Conservation (phyloP, 176 grass and related monocot genomes). For the Poa pratensis region DNA sequence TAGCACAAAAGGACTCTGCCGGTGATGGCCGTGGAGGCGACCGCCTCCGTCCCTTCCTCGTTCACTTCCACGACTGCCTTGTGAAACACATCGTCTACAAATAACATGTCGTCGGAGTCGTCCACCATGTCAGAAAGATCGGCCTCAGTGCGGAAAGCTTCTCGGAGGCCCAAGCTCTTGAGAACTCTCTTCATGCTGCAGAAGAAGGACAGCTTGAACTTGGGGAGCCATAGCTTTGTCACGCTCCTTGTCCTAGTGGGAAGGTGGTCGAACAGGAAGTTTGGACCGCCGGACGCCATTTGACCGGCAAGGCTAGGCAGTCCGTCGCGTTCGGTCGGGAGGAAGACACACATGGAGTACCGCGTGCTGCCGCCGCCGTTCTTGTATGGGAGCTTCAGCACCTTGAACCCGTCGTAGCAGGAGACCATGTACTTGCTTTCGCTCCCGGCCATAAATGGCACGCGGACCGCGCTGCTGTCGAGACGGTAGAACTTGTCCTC, state of each 20-base stretch:
- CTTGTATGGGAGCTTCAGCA: neutral
- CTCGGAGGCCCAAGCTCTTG: neutral
- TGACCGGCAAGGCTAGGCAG: neutral
- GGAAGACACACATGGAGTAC: conserved; percentile 38
- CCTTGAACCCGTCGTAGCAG: neutral
- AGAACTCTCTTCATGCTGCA: neutral
- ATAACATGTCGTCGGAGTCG: neutral
- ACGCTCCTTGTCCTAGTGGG: neutral
- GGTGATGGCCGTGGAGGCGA: neutral
- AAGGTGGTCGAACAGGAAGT: neutral
- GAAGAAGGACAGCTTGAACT: conserved; percentile 20
- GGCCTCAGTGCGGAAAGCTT: neutral
- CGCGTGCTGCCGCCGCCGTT: neutral
- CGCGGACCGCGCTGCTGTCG: neutral
- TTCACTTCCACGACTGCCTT: neutral
- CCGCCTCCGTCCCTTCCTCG: conserved; percentile 3
- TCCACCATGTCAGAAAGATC: neutral
- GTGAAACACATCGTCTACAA: neutral
- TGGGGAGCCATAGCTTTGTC: neutral
- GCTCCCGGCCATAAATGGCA: conserved; percentile 7
- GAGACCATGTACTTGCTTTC: neutral
- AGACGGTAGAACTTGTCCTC: conserved; percentile 1
- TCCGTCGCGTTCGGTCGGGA: neutral
- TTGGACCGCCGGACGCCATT: neutral
- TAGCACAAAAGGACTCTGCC: too few species aligned